Conservation (phyloP, 495 filamentous ascomycete genomes). For the Glarea lozoyensis region DNA sequence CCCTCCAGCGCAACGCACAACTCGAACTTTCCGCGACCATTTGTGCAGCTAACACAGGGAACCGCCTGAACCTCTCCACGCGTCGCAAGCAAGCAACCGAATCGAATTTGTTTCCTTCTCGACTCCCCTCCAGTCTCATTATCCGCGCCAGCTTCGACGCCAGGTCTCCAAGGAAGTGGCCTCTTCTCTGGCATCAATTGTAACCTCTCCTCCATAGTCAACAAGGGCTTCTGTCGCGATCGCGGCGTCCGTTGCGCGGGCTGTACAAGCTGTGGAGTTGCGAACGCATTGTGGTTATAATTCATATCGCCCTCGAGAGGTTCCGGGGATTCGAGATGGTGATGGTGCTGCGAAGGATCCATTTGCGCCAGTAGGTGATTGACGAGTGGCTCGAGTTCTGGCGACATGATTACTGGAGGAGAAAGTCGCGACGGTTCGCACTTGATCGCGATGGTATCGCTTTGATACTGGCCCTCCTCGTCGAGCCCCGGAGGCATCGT, state of each 20-base stretch:
- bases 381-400: constrained; percentile 10
- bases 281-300: constrained; percentile 1
- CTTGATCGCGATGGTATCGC: constrained; percentile 19
- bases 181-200: constrained; percentile 16
- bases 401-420: constrained; percentile 12
- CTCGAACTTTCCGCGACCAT: constrained; percentile 19
- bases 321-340: constrained; percentile 15
- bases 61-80: constrained; percentile 12
- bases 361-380: constrained; percentile 12
- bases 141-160: constrained; percentile 15
- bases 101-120: constrained; percentile 20
- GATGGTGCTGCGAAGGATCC: too few relatives aligned
- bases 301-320: constrained; percentile 8
- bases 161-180: constrained; percentile 18
- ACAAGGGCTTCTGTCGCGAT: neutral
- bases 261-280: neutral
- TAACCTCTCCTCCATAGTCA: constrained; percentile 17
- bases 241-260: neutral
- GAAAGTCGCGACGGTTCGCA: constrained; percentile 15
- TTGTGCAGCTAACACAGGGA: constrained; percentile 17
- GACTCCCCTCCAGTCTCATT: constrained; percentile 19
- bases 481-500: constrained; percentile 14
- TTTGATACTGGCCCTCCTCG: constrained; percentile 9
- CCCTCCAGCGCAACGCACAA: constrained; percentile 19
- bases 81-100: constrained; percentile 19